Conservation (phyloP, 495 filamentous ascomycete species). For the Poronia punctata region DNA sequence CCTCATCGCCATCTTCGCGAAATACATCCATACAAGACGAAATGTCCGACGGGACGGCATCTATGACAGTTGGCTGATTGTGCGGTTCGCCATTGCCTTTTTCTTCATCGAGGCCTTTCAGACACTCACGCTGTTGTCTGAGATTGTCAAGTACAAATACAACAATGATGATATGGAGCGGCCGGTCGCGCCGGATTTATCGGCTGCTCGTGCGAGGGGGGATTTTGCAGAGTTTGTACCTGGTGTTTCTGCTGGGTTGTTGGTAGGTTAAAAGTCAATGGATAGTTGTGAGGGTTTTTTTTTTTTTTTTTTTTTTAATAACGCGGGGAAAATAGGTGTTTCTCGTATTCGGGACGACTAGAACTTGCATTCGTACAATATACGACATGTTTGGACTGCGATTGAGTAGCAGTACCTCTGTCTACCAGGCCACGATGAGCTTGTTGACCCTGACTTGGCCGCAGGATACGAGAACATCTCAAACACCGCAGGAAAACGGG, state of each 20-base stretch:
- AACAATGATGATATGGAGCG: conserved; percentile 28
- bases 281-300: background rate
- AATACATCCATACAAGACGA: conserved; percentile 39
- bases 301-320: too few relatives aligned
- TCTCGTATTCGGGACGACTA: conserved; percentile 37
- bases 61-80: conserved; percentile 42
- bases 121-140: conserved; percentile 34
- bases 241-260: conserved; percentile 31
- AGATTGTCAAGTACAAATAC: conserved; percentile 29
- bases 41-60: conserved; percentile 29
- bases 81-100: conserved; percentile 41
- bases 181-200: conserved; percentile 28
- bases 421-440: too few relatives aligned
- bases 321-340: too few relatives aligned
- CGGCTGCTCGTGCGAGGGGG: conserved; percentile 21
- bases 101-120: conserved; percentile 38
- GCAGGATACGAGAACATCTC: too few relatives aligned
- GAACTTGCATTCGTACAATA: conserved; percentile 24
- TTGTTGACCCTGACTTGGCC: too few relatives aligned
- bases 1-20: conserved; percentile 35
- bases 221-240: conserved; percentile 40
- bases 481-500: too few relatives aligned
- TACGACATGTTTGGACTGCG: conserved; percentile 13
- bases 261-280: conserved; percentile 14
- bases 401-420: too few relatives aligned